phyloP scores from a whole-genome alignment of 1,139 yeast species.

The Arxiozyma slooffiae region DNA sequence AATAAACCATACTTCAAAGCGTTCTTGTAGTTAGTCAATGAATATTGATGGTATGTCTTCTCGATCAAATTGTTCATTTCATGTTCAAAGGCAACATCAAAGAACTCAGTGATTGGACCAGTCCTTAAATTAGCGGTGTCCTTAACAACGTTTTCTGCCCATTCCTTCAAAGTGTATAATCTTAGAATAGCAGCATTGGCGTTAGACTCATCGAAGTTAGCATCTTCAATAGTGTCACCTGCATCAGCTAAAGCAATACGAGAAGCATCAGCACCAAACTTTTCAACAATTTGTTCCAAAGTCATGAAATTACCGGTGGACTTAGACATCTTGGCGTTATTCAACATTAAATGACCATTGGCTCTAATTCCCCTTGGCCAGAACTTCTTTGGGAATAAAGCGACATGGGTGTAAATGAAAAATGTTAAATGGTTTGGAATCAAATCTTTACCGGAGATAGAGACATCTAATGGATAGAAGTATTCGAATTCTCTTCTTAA shows the following conservation, averaged over 20 bases:
- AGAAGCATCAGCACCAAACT: constrained; percentile 96
- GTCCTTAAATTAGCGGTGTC: constrained; percentile 51
- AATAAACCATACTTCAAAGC: constrained; percentile 87
- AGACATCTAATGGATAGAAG: constrained; percentile 86
- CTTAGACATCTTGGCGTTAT: constrained; percentile 96
- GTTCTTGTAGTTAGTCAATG: constrained; percentile 67
- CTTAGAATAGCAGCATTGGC: constrained; percentile 97
- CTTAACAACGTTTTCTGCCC: constrained; percentile 73
- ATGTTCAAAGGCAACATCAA: constrained; percentile 83
- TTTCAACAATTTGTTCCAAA: constrained; percentile 67
- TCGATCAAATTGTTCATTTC: constrained; percentile 82
- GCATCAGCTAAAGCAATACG: constrained; percentile 98
- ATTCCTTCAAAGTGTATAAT: constrained; percentile 82
- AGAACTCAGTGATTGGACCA: constrained; percentile 58
- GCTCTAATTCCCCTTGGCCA: constrained; percentile 96
- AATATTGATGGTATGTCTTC: constrained; percentile 60
- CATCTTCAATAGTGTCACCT: constrained; percentile 96
- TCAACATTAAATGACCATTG: constrained; percentile 90
- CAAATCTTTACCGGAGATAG: constrained; percentile 93
- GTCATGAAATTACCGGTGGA: constrained; percentile 97
- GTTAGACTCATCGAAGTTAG: constrained; percentile 91
- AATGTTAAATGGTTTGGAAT: constrained; percentile 95
- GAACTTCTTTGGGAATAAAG: constrained; percentile 76
- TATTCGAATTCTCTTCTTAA: constrained; percentile 92
- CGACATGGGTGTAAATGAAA: constrained; percentile 87